A percentile compares a stretch with the other conserved stretches of the same genome.
Conservation (phyloP, 306 rosid species). For the Abrus precatorius region DNA sequence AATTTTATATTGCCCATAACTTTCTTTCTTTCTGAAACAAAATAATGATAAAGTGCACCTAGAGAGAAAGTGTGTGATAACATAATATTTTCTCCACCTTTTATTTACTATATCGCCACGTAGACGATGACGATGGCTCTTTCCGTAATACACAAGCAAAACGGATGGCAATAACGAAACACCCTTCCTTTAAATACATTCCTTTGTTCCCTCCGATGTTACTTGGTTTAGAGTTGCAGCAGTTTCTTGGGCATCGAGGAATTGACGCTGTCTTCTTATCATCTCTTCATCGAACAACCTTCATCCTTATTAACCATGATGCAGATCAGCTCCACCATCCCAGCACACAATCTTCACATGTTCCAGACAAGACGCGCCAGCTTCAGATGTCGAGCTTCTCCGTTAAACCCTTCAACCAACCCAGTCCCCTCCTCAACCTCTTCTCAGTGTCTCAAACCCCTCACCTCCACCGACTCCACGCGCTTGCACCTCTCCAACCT, state of each 20-base stretch:
- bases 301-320: constrained; percentile 20
- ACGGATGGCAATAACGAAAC: constrained; percentile 30
- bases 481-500: constrained; percentile 77
- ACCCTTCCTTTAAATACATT: constrained; percentile 17
- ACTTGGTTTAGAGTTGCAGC: constrained; percentile 27
- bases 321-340: constrained; percentile 67
- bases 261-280: constrained; percentile 23
- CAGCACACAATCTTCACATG: constrained; percentile 58
- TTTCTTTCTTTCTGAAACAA: not conserved
- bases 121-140: not conserved
- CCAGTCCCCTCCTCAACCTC: constrained; percentile 24
- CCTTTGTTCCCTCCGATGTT: not conserved
- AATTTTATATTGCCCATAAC: not conserved
- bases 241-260: not conserved
- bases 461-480: constrained; percentile 48
- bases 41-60: not conserved
- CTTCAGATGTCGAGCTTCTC: constrained; percentile 62
- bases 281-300: not conserved
- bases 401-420: constrained; percentile 57
- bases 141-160: constrained; percentile 26
- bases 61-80: not conserved
- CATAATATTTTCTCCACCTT: not conserved
- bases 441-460: constrained; percentile 1
- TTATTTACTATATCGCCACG: not conserved
- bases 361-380: constrained; percentile 56